Evolutionary conservation across 306 rosid species (phyloP).

Genomic region (Oemleria cerasiformis): DNA sequence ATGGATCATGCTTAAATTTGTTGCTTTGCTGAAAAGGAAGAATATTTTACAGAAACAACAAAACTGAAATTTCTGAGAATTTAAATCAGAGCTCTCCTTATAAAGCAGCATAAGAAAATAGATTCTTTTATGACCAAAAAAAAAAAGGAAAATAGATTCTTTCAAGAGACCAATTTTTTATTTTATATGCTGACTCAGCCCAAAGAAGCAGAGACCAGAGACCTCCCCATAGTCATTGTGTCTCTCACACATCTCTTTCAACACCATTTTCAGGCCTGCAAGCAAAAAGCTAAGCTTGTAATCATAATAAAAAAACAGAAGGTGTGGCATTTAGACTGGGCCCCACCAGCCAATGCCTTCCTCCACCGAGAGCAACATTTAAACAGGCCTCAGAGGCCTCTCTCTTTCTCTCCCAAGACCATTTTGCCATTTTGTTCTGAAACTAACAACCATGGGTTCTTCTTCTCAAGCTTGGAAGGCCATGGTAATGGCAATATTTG

Average conservation of each 20-base stretch:
- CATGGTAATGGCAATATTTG: constrained; percentile 28
- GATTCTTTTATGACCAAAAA: too few species aligned
- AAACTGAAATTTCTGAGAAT: constrained; percentile 30
- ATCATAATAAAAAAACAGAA: constrained; percentile 38
- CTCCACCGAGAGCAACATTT: constrained; percentile 5
- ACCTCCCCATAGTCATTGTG: constrained; percentile 36
- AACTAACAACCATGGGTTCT: constrained; percentile 19
- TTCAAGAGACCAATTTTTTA: constrained; percentile 3
- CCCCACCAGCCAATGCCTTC: too few species aligned
- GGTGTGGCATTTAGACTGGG: neutral
- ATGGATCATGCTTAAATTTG: constrained; percentile 12
- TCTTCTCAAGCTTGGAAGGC: constrained; percentile 22
- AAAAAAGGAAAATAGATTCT: too few species aligned
- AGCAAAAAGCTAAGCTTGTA: constrained; percentile 42
- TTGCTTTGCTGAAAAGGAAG: constrained; percentile 24
- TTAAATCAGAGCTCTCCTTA: constrained; percentile 4
- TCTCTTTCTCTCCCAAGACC: constrained; percentile 4
- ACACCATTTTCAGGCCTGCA: constrained; percentile 57
- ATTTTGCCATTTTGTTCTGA: neutral
- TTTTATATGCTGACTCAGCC: constrained; percentile 27
- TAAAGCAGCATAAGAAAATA: constrained; percentile 8
- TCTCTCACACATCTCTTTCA: constrained; percentile 54
- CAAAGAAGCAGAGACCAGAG: constrained; percentile 21
- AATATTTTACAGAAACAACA: constrained; percentile 21
- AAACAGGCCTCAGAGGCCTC: constrained; percentile 10